Percentiles rank a stretch among this genome's conserved stretches.
These are phyloP conservation scores for Neonothopanus nambi DNA, from an alignment of 1,284 basidiomycete species.

Conservation along the genomic window DNA sequence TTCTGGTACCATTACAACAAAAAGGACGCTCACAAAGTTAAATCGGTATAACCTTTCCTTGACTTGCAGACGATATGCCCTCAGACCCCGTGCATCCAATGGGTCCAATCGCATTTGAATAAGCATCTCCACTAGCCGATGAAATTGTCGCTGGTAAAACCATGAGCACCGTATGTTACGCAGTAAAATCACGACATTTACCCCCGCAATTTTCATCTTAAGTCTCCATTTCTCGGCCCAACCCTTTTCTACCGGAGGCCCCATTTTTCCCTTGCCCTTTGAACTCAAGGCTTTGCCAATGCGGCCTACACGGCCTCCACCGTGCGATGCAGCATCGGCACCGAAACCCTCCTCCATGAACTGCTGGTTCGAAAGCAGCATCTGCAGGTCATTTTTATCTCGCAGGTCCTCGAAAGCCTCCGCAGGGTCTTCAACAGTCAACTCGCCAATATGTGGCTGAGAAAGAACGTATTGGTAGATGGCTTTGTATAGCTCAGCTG, in stretches of 20 bases:
- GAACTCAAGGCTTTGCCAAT: conserved; percentile 36
- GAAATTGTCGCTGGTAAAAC: conserved; percentile 80
- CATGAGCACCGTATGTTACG: conserved; percentile 10
- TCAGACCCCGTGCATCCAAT: conserved; percentile 53
- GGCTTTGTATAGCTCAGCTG: conserved; percentile 86
- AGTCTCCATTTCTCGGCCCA: conserved; percentile 84
- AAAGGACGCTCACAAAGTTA: conserved; percentile 74
- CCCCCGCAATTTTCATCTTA: conserved; percentile 88
- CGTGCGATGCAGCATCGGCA: conserved; percentile 36
- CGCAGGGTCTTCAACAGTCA: conserved; percentile 96
- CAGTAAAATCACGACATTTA: conserved; percentile 33
- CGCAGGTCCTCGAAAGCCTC: conserved; percentile 95
- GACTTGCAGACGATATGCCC: conserved; percentile 80
- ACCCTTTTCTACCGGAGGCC: conserved; percentile 72
- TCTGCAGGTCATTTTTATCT: conserved; percentile 88
- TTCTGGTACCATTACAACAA: background rate
- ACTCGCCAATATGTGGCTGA: conserved; percentile 74
- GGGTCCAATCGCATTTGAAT: conserved; percentile 74
- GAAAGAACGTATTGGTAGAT: conserved; percentile 80
- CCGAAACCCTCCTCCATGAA: conserved; percentile 73
- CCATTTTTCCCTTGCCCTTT: conserved; percentile 59
- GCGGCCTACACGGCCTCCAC: conserved; percentile 51
- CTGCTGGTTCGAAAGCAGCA: conserved; percentile 65
- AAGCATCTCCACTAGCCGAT: conserved; percentile 91
- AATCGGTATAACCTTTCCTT: conserved; percentile 94